These are phyloP conservation scores for Plasmodium inui DNA, from an alignment of 169 alveolate genomes.

Conservation along the genomic window DNA sequence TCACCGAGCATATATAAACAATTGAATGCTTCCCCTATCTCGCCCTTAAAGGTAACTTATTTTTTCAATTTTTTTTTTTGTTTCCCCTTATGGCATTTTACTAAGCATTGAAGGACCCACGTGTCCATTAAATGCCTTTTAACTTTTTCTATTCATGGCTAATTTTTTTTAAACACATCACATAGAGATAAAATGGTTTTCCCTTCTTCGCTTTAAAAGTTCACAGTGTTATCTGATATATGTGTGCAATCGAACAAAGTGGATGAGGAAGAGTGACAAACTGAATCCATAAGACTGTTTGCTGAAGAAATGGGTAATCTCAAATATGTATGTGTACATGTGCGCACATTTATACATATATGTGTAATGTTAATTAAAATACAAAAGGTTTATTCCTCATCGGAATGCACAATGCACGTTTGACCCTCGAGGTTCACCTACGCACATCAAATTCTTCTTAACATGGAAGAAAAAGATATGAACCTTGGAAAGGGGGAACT, in stretches of 20 bases:
- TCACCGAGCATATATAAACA: background rate
- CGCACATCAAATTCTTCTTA: background rate
- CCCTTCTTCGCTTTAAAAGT: background rate
- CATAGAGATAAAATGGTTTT: background rate
- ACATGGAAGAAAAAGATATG: background rate
- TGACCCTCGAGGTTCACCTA: background rate
- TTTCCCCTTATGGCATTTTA: slow-evolving; percentile 1
- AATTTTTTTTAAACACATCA: slow-evolving; percentile 8
- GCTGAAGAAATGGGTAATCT: background rate
- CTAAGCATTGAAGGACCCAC: slow-evolving; percentile 23
- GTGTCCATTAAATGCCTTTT: background rate
- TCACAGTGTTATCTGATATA: background rate
- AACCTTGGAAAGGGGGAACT: background rate
- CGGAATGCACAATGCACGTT: background rate
- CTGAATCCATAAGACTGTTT: background rate
- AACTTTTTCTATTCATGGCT: slow-evolving; percentile 24
- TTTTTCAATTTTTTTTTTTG: background rate
- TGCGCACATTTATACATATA: background rate
- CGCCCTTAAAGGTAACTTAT: slow-evolving; percentile 1
- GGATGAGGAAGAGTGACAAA: background rate
- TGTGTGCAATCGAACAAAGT: background rate
- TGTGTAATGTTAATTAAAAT: background rate
- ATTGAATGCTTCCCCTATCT: background rate
- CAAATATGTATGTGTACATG: background rate
- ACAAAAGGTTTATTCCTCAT: background rate